phyloP scores from a whole-genome alignment of 306 rosid genomes.

The Glycine soja region DNA sequence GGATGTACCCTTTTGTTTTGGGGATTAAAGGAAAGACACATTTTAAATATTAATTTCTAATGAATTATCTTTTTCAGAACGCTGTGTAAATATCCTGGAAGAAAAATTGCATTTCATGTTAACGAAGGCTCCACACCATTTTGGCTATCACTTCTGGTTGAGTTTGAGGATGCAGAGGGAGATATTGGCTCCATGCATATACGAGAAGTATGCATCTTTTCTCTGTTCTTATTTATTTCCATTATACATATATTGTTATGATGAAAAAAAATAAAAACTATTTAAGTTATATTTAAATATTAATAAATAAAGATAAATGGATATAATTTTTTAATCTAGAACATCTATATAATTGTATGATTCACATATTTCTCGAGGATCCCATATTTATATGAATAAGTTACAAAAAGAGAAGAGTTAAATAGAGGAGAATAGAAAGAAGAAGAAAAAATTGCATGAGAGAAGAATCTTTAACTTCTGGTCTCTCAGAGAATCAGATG shows the following conservation, averaged over 20 bases:
- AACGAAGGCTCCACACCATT: constrained; percentile 92
- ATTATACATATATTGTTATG: background rate
- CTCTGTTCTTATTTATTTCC: background rate
- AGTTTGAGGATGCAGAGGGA: constrained; percentile 94
- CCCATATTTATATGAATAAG: too few relatives aligned
- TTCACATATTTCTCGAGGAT: too few relatives aligned
- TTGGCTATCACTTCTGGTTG: constrained; percentile 84
- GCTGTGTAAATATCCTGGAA: constrained; percentile 78
- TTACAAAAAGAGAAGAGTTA: too few relatives aligned
- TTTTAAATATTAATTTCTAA: constrained; percentile 25
- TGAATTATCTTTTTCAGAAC: constrained; percentile 59
- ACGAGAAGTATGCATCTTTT: constrained; percentile 58
- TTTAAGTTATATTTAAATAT: too few relatives aligned
- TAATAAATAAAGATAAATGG: too few relatives aligned
- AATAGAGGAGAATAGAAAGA: too few relatives aligned
- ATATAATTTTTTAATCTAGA: too few relatives aligned
- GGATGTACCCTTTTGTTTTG: constrained; percentile 39
- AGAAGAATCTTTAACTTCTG: constrained; percentile 37
- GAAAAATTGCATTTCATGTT: constrained; percentile 79
- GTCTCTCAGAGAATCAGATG: constrained; percentile 48
- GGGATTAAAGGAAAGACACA: constrained; percentile 37
- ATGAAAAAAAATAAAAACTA: too few relatives aligned
- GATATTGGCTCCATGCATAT: constrained; percentile 88
- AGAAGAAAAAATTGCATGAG: background rate
- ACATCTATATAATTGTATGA: too few relatives aligned